Conservation (phyloP, 2,329 filamentous ascomycete genomes). For the Cytospora schulzeri region DNA sequence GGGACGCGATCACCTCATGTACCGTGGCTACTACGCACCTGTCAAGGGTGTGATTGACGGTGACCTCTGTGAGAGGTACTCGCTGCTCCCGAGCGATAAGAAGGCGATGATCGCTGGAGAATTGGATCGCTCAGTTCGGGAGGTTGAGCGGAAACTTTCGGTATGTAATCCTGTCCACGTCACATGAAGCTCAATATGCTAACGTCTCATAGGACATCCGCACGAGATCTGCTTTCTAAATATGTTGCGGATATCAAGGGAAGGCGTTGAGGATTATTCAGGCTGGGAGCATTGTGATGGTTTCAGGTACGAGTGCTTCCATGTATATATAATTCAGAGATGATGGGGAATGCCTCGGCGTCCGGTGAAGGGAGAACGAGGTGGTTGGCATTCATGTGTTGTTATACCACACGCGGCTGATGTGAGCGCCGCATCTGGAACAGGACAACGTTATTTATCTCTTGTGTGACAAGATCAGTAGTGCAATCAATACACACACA, state of each 20-base stretch:
- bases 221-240: slow-evolving; percentile 60
- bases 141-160: slow-evolving; percentile 96
- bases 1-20: slow-evolving; percentile 93
- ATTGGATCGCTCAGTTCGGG: slow-evolving; percentile 83
- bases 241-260: slow-evolving; percentile 1
- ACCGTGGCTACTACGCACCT: slow-evolving; percentile 91
- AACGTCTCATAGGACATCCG: slow-evolving; percentile 51
- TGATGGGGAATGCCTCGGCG: slow-evolving; percentile 19
- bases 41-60: slow-evolving; percentile 97
- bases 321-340: slow-evolving; percentile 18
- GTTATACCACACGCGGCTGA: not conserved
- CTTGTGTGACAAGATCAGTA: not conserved
- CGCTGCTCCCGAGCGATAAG: slow-evolving; percentile 80
- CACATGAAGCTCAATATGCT: slow-evolving; percentile 25
- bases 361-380: slow-evolving; percentile 8
- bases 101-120: slow-evolving; percentile 95
- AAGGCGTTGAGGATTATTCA: slow-evolving; percentile 21
- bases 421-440: not conserved
- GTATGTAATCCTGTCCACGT: slow-evolving; percentile 40
- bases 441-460: not conserved
- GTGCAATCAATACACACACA: not conserved
- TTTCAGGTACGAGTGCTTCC: slow-evolving; percentile 22
- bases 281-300: slow-evolving; percentile 11
- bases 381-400: not conserved
- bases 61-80: slow-evolving; percentile 91